A percentile compares a stretch with the other conserved stretches of the same genome.
Evolutionary conservation across 495 filamentous ascomycete genomes (phyloP).

Genomic region (Parachaetomium inaequale): DNA sequence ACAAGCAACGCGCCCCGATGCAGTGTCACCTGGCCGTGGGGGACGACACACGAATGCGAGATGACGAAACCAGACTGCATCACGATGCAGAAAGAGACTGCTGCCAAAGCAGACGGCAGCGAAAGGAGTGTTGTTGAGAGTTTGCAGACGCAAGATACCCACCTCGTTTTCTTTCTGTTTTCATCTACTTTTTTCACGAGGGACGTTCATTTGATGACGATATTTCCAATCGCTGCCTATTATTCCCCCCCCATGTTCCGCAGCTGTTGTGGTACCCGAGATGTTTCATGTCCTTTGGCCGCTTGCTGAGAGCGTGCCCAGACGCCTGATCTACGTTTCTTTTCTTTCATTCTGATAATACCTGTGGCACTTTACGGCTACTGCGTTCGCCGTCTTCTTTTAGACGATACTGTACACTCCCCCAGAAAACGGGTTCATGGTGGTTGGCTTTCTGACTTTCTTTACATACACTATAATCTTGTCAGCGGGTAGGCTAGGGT

Average conservation of each 20-base stretch:
- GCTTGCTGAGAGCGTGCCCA: slow-evolving; percentile 1
- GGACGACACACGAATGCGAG: not conserved
- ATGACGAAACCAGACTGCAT: not conserved
- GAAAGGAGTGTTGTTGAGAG: slow-evolving; percentile 13
- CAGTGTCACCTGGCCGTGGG: not conserved
- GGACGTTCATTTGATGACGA: slow-evolving; percentile 26
- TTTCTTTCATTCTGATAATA: not conserved
- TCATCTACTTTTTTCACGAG: slow-evolving; percentile 11
- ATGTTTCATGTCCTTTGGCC: slow-evolving; percentile 16
- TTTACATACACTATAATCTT: slow-evolving; percentile 5
- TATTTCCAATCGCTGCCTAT: slow-evolving; percentile 10
- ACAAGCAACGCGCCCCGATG: not conserved
- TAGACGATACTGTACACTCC: not conserved
- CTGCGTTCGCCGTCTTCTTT: not conserved
- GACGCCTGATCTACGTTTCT: not conserved
- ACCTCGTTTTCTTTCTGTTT: slow-evolving; percentile 22
- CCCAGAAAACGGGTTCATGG: not conserved
- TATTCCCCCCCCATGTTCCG: slow-evolving; percentile 12
- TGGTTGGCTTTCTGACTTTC: not conserved
- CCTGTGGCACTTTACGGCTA: not conserved
- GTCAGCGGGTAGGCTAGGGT: not conserved
- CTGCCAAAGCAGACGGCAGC: not conserved
- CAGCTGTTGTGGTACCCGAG: slow-evolving; percentile 13
- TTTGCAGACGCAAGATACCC: slow-evolving; percentile 36
- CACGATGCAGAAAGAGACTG: not conserved